These are phyloP conservation scores for Apocynum venetum DNA, from an alignment of 257 asterid species.

Conservation along the genomic window DNA sequence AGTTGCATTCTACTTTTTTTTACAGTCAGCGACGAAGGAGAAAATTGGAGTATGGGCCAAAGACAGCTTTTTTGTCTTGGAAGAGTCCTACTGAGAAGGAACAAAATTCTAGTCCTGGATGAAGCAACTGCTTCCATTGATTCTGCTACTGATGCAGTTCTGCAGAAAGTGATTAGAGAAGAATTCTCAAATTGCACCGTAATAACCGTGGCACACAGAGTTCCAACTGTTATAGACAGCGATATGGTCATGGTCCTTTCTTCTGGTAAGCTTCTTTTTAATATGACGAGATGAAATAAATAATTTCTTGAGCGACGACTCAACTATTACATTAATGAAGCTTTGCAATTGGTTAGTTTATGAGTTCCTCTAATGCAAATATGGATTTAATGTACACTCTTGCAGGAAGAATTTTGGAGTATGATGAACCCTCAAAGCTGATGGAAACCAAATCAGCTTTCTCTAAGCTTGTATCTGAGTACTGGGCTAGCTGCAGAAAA, in stretches of 20 bases:
- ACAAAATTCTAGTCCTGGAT: conserved; percentile 64
- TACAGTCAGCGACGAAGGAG: conserved; percentile 87
- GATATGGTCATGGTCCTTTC: conserved; percentile 76
- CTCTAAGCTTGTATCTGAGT: conserved; percentile 70
- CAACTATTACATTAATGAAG: no score
- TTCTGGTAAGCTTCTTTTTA: conserved; percentile 38
- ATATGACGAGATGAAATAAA: no score
- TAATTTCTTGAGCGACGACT: no score
- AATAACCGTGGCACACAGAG: conserved; percentile 75
- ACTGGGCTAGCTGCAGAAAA: conserved; percentile 64
- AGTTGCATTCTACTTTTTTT: neutral
- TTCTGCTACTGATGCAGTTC: conserved; percentile 63
- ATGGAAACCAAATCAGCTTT: conserved; percentile 53
- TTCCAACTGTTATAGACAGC: conserved; percentile 84
- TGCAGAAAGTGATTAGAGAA: conserved; percentile 67
- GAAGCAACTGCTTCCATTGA: conserved; percentile 95
- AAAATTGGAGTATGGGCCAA: conserved; percentile 94
- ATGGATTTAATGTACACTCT: neutral
- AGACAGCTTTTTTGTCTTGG: conserved; percentile 86
- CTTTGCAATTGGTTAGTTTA: neutral
- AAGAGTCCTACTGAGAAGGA: conserved; percentile 59
- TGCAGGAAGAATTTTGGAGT: conserved; percentile 59
- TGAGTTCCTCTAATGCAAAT: neutral
- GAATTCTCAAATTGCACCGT: conserved; percentile 67
- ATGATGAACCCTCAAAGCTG: conserved; percentile 65